Percentiles rank a stretch among this genome's conserved stretches.
Evolutionary conservation across 352 stramenopile genomes (phyloP).

Genomic region (Phytopythium boreale): DNA sequence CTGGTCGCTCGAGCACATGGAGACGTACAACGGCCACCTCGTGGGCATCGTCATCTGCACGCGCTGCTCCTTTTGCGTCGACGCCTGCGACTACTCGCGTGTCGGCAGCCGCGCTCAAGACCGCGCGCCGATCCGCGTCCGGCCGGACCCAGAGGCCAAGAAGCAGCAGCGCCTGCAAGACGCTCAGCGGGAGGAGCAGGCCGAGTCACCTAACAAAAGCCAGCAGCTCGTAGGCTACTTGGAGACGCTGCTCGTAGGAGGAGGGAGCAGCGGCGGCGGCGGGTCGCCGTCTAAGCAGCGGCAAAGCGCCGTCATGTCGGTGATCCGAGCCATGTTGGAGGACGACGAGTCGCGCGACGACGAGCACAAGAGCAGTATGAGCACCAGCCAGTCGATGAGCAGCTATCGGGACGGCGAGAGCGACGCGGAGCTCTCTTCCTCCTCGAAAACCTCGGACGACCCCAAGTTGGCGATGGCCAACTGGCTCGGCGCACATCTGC

Average conservation of each 20-base stretch:
- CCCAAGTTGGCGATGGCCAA: not conserved
- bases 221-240: slow-evolving; percentile 2
- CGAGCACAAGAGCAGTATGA: not conserved
- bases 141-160: not conserved
- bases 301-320: not conserved
- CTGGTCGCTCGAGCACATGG: too few relatives aligned
- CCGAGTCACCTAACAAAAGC: not conserved
- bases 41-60: too few relatives aligned
- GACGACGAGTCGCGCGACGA: not conserved
- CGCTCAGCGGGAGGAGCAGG: not conserved
- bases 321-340: slow-evolving; percentile 2
- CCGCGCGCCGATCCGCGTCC: slow-evolving; percentile 14
- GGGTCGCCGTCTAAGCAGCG: slow-evolving; percentile 3
- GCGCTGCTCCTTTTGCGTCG: too few relatives aligned
- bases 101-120: slow-evolving; percentile 10
- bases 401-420: not conserved
- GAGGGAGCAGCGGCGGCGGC: not conserved
- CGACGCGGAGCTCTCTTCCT: not conserved
- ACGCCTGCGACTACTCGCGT: slow-evolving; percentile 42
- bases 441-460: not conserved
- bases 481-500: not conserved
- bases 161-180: not conserved
- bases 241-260: not conserved
- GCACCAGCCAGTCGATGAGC: too few relatives aligned
- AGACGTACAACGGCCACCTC: too few relatives aligned